Conservation (phyloP, 225 moss, liverwort and hornwort species). For the Sphagnum tenellum region DNA sequence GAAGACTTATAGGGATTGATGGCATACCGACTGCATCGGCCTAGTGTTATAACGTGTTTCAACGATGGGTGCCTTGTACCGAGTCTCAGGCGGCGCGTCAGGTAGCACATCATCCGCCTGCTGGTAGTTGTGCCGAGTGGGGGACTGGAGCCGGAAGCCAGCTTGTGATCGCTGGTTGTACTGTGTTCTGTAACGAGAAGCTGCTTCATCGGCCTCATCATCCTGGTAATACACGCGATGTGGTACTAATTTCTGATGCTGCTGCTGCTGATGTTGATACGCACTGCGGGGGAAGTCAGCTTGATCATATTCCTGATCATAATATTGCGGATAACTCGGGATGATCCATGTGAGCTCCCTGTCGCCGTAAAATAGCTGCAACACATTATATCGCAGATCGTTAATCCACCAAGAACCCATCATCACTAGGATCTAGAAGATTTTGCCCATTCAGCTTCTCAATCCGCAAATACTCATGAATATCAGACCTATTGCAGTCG, state of each 20-base stretch:
- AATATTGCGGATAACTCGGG: not conserved
- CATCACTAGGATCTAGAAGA: too few relatives aligned
- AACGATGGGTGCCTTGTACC: not conserved
- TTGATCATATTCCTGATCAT: not conserved
- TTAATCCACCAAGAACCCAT: too few relatives aligned
- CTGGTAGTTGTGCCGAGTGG: too few relatives aligned
- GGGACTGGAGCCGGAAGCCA: too few relatives aligned
- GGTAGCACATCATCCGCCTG: not conserved
- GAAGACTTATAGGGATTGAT: not conserved
- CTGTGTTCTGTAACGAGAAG: constrained; percentile 3
- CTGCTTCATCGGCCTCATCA: not conserved
- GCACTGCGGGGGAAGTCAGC: too few relatives aligned
- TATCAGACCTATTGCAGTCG: too few relatives aligned
- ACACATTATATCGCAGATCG: not conserved
- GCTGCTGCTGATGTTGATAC: too few relatives aligned
- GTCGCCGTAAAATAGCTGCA: constrained; percentile 3
- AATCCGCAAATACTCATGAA: too few relatives aligned
- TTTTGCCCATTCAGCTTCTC: too few relatives aligned
- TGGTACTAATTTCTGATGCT: too few relatives aligned
- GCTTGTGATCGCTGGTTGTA: not conserved
- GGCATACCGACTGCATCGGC: not conserved
- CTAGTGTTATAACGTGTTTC: not conserved
- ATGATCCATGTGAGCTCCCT: constrained; percentile 1
- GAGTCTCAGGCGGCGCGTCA: constrained; percentile 1
- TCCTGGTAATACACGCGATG: not conserved